Conservation (phyloP, 805 yeast genomes). For the Candida bentonensis region DNA sequence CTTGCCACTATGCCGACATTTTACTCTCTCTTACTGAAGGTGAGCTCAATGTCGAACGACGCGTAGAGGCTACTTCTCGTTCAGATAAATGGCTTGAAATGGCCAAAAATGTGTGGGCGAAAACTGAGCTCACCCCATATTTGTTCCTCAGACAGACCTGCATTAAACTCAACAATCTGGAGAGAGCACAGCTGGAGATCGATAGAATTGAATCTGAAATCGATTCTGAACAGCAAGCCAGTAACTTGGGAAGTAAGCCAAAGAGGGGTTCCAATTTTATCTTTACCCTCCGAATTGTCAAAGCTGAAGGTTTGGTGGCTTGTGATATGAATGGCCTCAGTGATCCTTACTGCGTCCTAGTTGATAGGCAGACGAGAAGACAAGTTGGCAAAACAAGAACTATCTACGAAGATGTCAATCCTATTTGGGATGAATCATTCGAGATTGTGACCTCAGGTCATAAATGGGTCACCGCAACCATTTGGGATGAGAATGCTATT, state of each 20-base stretch:
- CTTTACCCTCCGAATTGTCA: conserved; percentile 47
- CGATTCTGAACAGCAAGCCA: conserved; percentile 36
- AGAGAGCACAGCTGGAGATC: conserved; percentile 27
- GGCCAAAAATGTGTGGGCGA: conserved; percentile 16
- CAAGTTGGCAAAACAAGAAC: conserved; percentile 60
- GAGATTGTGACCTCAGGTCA: conserved; percentile 36
- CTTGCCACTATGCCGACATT: conserved; percentile 30
- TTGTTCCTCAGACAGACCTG: conserved; percentile 50
- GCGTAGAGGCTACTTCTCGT: background rate
- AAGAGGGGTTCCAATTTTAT: conserved; percentile 14
- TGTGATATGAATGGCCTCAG: conserved; percentile 32
- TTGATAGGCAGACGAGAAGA: conserved; percentile 38
- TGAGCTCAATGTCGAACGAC: conserved; percentile 10
- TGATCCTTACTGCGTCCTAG: conserved; percentile 48
- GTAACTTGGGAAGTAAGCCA: conserved; percentile 22
- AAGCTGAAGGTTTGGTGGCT: conserved; percentile 47
- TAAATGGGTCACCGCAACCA: conserved; percentile 39
- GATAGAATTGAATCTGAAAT: conserved; percentile 38
- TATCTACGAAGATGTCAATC: conserved; percentile 45
- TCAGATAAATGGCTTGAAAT: conserved; percentile 22
- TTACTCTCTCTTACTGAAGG: background rate
- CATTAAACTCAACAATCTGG: conserved; percentile 59
- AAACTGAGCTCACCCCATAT: conserved; percentile 26
- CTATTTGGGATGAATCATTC: conserved; percentile 81
- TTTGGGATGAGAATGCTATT: conserved; percentile 53